Base-by-base conservation (phyloP, 2,329 filamentous ascomycete species). In the Didymella glomerata region DNA sequence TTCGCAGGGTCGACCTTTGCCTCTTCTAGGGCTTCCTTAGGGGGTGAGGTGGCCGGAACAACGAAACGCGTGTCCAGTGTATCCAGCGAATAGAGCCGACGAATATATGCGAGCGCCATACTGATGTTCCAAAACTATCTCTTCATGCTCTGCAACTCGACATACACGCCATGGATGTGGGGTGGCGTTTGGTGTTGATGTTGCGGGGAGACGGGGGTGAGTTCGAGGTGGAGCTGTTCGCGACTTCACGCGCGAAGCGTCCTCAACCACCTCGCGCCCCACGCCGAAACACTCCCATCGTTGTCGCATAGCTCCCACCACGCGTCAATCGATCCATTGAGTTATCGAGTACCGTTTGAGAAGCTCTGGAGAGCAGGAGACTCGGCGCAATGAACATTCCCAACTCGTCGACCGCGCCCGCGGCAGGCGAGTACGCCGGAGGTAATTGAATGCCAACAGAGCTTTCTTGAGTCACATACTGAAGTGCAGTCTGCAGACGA, bases 1-100 rank as follows among this genome's bases (percentile, higher is more conserved):
- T 69, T 68, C 10, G 67, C 67, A 50, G 76, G 72, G 59, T 76
- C 75, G 50, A 73, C 62, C 52, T 68, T 63, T 30, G 72, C 67
- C 40, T 78, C 70, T 55, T 71, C 68, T n/a, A 75, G 69, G 41
- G 72, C 72, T 58, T 77, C 70, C 62, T 73, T 77, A 50, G 76
- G 88, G 34, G 92, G 86, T 22, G 87, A 87, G 25, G 84, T 86
- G 30, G 92, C 87, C 11, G 91, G 84, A 51, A 84, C 89, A 27
- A 88, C 89, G 76, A 96, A 88, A 62, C 89, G 86, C 54, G 87
- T 89, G 77, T 91, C 89, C 66, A 91, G 84, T 22, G 87, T 90
- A 68, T 89, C 86, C 55, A 88, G 82, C 55, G 86, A 86, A 76
- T 88, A 89, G 20, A 89, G 77, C 63, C 81, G 81, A 68, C 80